Percentiles rank a stretch among this genome's conserved stretches.
Conservation (phyloP, 192 early-diverging fungal species). For the Podila clonocystis region DNA sequence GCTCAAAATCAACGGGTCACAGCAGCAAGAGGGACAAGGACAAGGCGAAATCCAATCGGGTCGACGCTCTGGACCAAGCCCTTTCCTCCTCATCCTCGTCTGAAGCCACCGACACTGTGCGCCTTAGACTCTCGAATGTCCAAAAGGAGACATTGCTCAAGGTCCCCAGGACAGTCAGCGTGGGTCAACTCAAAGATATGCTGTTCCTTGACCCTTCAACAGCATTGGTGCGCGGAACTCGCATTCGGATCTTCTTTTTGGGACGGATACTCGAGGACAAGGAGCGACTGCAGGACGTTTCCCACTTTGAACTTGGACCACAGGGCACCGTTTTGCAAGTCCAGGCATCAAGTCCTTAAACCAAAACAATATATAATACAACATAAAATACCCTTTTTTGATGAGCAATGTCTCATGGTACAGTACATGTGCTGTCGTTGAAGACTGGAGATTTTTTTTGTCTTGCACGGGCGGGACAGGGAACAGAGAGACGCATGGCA, state of each 20-base stretch:
- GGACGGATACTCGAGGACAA: slow-evolving; percentile 15
- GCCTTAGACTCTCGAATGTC: background rate
- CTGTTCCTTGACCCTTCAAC: background rate
- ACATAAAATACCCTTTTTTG: too few relatives aligned
- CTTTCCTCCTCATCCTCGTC: background rate
- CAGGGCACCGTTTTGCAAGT: slow-evolving; percentile 5
- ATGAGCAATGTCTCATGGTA: too few relatives aligned
- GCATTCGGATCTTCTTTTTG: slow-evolving; percentile 4
- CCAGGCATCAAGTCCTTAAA: background rate
- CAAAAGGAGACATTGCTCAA: background rate
- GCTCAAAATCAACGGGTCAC: background rate
- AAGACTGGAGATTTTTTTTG: too few relatives aligned
- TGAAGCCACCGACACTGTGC: background rate
- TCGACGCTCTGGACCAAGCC: background rate
- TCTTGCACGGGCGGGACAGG: too few relatives aligned
- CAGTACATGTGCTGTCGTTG: too few relatives aligned
- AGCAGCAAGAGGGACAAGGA: background rate
- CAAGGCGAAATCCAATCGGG: background rate
- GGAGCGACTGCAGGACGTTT: background rate
- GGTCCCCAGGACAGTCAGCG: background rate
- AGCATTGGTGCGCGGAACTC: background rate
- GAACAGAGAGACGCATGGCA: too few relatives aligned
- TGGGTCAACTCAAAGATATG: background rate
- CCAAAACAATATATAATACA: background rate
- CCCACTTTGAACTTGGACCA: slow-evolving; percentile 1